A percentile compares a stretch with the other conserved stretches of the same genome.
Conservation (phyloP, 176 grass and related monocot genomes). For the Hyparrhenia diplandra region DNA sequence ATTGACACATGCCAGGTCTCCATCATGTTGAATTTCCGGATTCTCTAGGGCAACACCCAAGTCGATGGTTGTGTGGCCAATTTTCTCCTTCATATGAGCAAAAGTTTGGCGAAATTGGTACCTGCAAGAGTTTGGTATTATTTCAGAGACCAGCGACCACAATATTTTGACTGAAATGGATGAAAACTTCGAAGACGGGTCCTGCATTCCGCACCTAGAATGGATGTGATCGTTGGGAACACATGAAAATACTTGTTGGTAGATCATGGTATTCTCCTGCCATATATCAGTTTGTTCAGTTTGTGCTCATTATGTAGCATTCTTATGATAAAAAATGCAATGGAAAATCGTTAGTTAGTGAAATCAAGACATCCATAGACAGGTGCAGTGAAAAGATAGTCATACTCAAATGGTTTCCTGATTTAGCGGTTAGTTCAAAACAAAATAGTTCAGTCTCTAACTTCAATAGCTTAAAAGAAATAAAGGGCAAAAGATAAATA, state of each 20-base stretch:
- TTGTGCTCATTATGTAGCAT: neutral
- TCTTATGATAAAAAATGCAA: neutral
- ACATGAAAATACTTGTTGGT: conserved; percentile 70
- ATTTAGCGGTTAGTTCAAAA: conserved; percentile 5
- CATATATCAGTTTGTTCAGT: too few relatives aligned
- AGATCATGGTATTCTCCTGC: conserved; percentile 68
- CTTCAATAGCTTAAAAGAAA: neutral
- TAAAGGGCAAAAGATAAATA: neutral
- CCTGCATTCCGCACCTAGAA: conserved; percentile 36
- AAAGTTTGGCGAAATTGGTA: conserved; percentile 52
- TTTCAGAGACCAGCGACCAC: neutral
- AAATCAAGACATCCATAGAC: neutral
- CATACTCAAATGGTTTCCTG: too few relatives aligned
- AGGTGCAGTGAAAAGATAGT: neutral
- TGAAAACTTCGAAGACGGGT: neutral
- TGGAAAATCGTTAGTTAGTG: neutral
- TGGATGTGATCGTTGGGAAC: conserved; percentile 64
- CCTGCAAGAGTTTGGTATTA: conserved; percentile 30
- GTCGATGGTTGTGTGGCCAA: conserved; percentile 65
- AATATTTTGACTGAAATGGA: neutral
- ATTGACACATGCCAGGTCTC: conserved; percentile 23
- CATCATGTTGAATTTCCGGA: conserved; percentile 31
- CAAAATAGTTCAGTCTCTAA: neutral
- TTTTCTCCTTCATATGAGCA: conserved; percentile 60
- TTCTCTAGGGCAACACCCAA: conserved; percentile 49